phyloP scores from a whole-genome alignment of 2,329 filamentous ascomycete genomes.

The Hymenoscyphus occultus region DNA sequence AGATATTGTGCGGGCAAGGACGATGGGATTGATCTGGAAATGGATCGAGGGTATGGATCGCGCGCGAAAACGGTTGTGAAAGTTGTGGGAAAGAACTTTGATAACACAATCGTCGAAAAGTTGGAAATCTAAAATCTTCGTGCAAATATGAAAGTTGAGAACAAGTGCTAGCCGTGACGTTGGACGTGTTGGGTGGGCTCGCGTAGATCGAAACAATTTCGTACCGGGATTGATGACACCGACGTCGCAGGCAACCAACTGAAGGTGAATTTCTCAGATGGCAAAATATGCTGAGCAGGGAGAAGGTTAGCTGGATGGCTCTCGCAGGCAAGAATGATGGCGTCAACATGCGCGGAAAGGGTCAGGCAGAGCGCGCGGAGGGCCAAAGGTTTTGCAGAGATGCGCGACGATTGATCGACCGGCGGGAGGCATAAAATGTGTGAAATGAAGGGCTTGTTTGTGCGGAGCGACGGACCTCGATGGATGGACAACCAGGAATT shows the following conservation, averaged over 20 bases:
- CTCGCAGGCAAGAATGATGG: conserved; percentile 16
- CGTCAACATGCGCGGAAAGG: conserved; percentile 3
- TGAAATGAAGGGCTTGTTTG: conserved; percentile 8
- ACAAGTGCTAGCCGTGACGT: conserved; percentile 18
- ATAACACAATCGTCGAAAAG: conserved; percentile 11
- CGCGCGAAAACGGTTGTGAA: conserved; percentile 4
- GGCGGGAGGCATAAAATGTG: conserved; percentile 13
- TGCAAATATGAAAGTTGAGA: conserved; percentile 14
- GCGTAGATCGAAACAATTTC: conserved; percentile 25
- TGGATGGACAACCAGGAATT: conserved; percentile 18
- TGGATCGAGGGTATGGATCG: conserved; percentile 5
- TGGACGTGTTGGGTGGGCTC: conserved; percentile 24
- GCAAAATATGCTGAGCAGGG: conserved; percentile 15
- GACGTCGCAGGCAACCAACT: conserved; percentile 26
- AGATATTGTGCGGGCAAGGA: not conserved
- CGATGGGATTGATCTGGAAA: not conserved
- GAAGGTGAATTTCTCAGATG: conserved; percentile 19
- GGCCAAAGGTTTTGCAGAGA: conserved; percentile 14
- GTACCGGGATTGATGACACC: conserved; percentile 31
- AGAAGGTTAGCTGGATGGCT: conserved; percentile 22
- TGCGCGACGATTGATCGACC: conserved; percentile 23
- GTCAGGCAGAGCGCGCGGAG: conserved; percentile 3
- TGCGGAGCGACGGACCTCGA: conserved; percentile 21
- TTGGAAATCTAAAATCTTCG: conserved; percentile 6
- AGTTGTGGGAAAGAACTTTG: conserved; percentile 1